A percentile compares a stretch with the other conserved stretches of the same genome.
Conservation (phyloP, 495 filamentous ascomycete species). For the Podospora fimiseda region DNA sequence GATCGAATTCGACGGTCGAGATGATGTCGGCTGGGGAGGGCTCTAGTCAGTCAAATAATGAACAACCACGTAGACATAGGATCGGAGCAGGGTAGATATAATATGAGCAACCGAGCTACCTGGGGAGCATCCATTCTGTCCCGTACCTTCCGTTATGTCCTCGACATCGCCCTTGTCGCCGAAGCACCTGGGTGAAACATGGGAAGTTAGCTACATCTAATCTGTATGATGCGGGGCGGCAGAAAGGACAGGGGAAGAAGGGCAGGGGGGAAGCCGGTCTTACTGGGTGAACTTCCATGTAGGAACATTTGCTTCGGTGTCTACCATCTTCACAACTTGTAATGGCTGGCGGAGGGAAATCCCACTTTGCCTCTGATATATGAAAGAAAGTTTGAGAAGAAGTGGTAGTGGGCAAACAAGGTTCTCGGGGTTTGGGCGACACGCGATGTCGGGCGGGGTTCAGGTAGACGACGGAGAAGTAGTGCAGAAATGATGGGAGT, state of each 20-base stretch:
- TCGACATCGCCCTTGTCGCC: slow-evolving; percentile 99
- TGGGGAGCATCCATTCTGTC: neutral
- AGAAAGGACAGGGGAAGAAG: neutral
- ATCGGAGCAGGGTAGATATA: neutral
- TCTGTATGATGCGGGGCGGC: neutral
- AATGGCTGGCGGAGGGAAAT: slow-evolving; percentile 15
- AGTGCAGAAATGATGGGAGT: neutral
- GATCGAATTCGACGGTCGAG: slow-evolving; percentile 98
- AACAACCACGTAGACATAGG: neutral
- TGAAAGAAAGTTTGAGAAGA: slow-evolving; percentile 15
- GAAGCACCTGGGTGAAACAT: slow-evolving; percentile 87
- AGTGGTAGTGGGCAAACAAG: slow-evolving; percentile 16
- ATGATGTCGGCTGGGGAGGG: slow-evolving; percentile 82
- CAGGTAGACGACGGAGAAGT: neutral
- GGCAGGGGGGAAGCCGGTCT: slow-evolving; percentile 31
- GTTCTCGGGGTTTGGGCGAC: slow-evolving; percentile 1
- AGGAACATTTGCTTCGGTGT: slow-evolving; percentile 84
- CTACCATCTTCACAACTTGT: slow-evolving; percentile 72
- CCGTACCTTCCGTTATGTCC: slow-evolving; percentile 96
- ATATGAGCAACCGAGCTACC: neutral
- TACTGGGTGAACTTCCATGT: slow-evolving; percentile 99
- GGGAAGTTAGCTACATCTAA: too few relatives aligned
- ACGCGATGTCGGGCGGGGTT: slow-evolving; percentile 7
- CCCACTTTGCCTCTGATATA: slow-evolving; percentile 20
- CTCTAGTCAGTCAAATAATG: slow-evolving; percentile 18